These are phyloP conservation scores for Penicillium lagena DNA, from an alignment of 495 filamentous ascomycete genomes.

Conservation along the genomic window DNA sequence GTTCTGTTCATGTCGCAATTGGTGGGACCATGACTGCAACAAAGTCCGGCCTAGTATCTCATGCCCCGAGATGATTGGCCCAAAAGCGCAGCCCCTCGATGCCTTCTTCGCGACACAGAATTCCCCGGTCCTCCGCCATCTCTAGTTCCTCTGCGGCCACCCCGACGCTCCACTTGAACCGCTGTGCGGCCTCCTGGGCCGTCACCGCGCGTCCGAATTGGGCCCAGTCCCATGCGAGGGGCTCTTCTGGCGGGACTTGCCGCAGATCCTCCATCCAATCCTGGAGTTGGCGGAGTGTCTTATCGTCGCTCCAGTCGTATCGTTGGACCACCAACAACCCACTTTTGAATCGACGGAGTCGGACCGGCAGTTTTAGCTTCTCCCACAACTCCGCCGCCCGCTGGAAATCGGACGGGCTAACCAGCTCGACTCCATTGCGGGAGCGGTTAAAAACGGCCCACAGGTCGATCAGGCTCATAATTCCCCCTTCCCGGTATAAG, in stretches of 20 bases:
- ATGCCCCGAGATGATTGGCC: conserved; percentile 53
- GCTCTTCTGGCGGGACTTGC: conserved; percentile 52
- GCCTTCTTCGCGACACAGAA: conserved; percentile 75
- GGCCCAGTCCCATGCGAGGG: conserved; percentile 68
- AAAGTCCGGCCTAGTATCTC: neutral
- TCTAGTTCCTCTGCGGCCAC: conserved; percentile 93
- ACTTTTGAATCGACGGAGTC: conserved; percentile 81
- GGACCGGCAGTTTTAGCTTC: conserved; percentile 77
- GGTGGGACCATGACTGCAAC: neutral
- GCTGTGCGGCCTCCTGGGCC: conserved; percentile 80
- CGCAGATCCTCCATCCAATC: conserved; percentile 74
- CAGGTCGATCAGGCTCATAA: conserved; percentile 90
- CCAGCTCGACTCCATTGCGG: conserved; percentile 86
- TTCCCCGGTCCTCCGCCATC: conserved; percentile 89
- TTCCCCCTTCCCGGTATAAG: conserved; percentile 77
- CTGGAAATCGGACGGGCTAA: conserved; percentile 87
- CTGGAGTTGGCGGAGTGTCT: conserved; percentile 70
- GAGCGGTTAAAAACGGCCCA: conserved; percentile 98
- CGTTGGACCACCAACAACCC: conserved; percentile 90
- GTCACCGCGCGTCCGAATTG: conserved; percentile 78
- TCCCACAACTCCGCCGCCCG: conserved; percentile 86
- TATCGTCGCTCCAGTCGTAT: conserved; percentile 83
- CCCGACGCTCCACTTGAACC: conserved; percentile 98
- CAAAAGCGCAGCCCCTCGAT: conserved; percentile 79
- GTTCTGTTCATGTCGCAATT: neutral